phyloP scores from a whole-genome alignment of 2,329 filamentous ascomycete species.

The Fusarium avenaceum region DNA sequence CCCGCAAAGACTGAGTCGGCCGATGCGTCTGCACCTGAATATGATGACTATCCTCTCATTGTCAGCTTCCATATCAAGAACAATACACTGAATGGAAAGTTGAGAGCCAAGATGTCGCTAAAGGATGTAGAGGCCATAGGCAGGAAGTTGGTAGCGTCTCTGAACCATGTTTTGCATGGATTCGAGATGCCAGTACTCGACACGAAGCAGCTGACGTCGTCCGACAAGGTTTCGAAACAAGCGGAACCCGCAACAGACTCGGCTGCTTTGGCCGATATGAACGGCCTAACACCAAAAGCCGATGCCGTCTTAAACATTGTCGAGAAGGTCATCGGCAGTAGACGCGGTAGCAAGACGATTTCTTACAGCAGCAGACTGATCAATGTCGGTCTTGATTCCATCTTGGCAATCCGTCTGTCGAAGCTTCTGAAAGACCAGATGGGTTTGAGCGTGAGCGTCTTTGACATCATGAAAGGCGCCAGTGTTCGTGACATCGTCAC shows the following conservation, averaged over 20 bases:
- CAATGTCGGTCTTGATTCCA: constrained; percentile 26
- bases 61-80: constrained; percentile 30
- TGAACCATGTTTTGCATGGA: neutral
- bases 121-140: neutral
- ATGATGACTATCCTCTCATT: constrained; percentile 32
- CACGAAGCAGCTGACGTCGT: neutral
- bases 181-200: neutral
- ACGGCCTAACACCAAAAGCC: neutral
- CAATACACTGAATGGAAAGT: constrained; percentile 4
- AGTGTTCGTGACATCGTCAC: constrained; percentile 10
- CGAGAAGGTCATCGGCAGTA: constrained; percentile 7
- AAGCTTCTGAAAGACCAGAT: constrained; percentile 25
- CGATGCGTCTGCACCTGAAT: neutral
- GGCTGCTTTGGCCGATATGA: neutral
- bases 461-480: constrained; percentile 30
- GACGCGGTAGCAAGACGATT: constrained; percentile 5
- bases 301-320: constrained; percentile 8
- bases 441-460: constrained; percentile 3
- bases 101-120: constrained; percentile 8
- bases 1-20: neutral
- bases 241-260: rapidly evolving
- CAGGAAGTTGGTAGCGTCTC: neutral
- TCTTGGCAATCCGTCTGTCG: constrained; percentile 29
- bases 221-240: rapidly evolving
- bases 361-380: constrained; percentile 17